Conservation (phyloP, 148 eudicot species). For the Rheum nobile region DNA sequence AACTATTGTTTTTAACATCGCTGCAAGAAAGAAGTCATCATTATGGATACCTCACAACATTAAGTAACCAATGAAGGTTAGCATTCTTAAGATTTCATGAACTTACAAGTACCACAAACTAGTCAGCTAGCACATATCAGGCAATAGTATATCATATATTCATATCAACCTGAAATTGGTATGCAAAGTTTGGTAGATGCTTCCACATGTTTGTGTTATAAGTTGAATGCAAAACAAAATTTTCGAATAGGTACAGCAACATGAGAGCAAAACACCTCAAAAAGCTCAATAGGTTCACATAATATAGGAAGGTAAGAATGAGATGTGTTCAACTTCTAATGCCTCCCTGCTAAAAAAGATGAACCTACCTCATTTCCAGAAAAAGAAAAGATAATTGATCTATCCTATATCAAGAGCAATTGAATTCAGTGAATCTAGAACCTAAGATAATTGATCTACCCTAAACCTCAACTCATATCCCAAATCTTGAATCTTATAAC, state of each 20-base stretch:
- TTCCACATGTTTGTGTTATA: neutral
- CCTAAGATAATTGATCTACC: too few relatives aligned
- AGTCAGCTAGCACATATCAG: constrained; percentile 94
- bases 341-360: neutral
- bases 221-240: neutral
- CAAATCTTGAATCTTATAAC: too few relatives aligned
- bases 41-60: neutral
- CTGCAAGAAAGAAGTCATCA: constrained; percentile 24
- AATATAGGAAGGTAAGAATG: too few relatives aligned
- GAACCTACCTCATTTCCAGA: neutral
- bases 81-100: neutral
- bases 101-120: constrained; percentile 99
- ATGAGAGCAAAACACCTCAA: neutral
- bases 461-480: neutral
- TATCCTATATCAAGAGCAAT: neutral
- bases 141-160: constrained; percentile 29
- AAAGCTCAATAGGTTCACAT: too few relatives aligned
- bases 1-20: constrained; percentile 92
- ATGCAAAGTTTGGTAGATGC: neutral
- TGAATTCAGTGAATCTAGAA: neutral
- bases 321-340: too few relatives aligned
- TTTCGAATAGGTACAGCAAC: neutral
- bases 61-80: neutral
- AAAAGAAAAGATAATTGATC: neutral
- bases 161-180: neutral